A percentile compares a stretch with the other conserved stretches of the same genome.
These are phyloP conservation scores for Auriscalpium orientale DNA, from an alignment of 768 basidiomycete genomes.

Conservation along the genomic window DNA sequence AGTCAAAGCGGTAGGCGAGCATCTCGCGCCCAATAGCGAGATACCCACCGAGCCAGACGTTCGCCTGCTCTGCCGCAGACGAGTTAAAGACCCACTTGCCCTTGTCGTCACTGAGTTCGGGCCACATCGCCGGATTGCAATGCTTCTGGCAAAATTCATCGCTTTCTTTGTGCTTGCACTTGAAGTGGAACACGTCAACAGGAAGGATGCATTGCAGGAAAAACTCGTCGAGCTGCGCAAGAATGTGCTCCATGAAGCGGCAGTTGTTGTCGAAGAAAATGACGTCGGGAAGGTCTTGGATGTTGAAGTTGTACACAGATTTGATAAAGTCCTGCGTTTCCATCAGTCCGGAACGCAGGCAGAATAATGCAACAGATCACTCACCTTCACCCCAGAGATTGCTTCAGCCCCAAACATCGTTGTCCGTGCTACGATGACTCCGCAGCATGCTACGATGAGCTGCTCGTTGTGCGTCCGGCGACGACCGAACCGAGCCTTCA, in stretches of 20 bases:
- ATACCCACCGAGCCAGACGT: slow-evolving; percentile 19
- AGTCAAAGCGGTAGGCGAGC: slow-evolving; percentile 24
- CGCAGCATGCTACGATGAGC: slow-evolving; percentile 21
- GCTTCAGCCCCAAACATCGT: slow-evolving; percentile 23
- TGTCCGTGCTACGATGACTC: slow-evolving; percentile 17
- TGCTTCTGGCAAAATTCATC: slow-evolving; percentile 12
- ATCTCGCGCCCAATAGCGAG: slow-evolving; percentile 29
- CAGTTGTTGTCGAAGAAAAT: slow-evolving; percentile 3
- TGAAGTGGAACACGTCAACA: slow-evolving; percentile 20
- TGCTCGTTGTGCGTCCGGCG: slow-evolving; percentile 23
- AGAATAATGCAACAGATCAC: no score
- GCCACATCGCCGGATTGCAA: slow-evolving; percentile 15
- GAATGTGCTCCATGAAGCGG: not conserved
- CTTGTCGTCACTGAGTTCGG: slow-evolving; percentile 2
- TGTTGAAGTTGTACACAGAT: not conserved
- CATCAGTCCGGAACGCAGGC: no score
- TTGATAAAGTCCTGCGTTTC: not conserved
- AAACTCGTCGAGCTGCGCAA: not conserved
- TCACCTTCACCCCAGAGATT: not conserved
- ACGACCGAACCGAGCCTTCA: slow-evolving; percentile 17
- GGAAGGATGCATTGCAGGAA: slow-evolving; percentile 8
- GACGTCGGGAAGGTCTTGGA: not conserved
- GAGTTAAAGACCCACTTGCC: slow-evolving; percentile 21
- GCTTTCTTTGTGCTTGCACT: slow-evolving; percentile 16
- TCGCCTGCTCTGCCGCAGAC: slow-evolving; percentile 20